Percentiles rank a stretch among this genome's conserved stretches.
Evolutionary conservation across 805 yeast species (phyloP).

Genomic region (Ogataea nonfermentans): DNA sequence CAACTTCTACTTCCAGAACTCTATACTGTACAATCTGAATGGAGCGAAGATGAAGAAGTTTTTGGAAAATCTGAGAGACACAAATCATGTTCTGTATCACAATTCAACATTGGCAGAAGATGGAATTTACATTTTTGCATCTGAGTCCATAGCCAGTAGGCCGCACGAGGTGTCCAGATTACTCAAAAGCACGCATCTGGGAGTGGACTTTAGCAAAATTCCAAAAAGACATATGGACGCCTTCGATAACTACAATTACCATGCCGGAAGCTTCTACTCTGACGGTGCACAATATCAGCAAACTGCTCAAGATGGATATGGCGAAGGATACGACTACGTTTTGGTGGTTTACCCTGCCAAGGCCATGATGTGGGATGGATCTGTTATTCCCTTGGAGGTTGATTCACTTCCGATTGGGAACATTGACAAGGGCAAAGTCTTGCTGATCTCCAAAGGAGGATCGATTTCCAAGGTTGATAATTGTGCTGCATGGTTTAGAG

Average conservation of each 20-base stretch:
- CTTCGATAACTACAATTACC: slow-evolving; percentile 28
- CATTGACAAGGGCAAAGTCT: slow-evolving; percentile 63
- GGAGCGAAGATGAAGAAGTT: slow-evolving; percentile 48
- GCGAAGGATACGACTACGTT: slow-evolving; percentile 50
- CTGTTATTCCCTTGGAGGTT: slow-evolving; percentile 54
- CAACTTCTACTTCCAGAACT: slow-evolving; percentile 69
- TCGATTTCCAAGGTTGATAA: slow-evolving; percentile 50
- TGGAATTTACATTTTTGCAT: slow-evolving; percentile 80
- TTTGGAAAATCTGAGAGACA: slow-evolving; percentile 54
- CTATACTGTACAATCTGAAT: slow-evolving; percentile 58
- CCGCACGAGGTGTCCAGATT: slow-evolving; percentile 45
- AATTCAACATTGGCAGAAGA: slow-evolving; percentile 61
- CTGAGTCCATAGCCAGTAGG: slow-evolving; percentile 47
- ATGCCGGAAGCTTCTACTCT: slow-evolving; percentile 15
- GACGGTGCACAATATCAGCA: slow-evolving; percentile 7
- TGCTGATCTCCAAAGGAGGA: slow-evolving; percentile 72
- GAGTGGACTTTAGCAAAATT: slow-evolving; percentile 44
- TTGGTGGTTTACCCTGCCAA: slow-evolving; percentile 74
- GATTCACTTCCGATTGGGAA: slow-evolving; percentile 50
- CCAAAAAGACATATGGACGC: slow-evolving; percentile 34
- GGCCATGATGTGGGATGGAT: slow-evolving; percentile 91
- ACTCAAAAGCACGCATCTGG: slow-evolving; percentile 46
- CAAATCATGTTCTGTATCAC: slow-evolving; percentile 76
- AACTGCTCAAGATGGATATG: slow-evolving; percentile 14
- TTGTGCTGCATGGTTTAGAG: slow-evolving; percentile 56